phyloP scores from a whole-genome alignment of 352 stramenopile species.

The Phytophthora fragariae region DNA sequence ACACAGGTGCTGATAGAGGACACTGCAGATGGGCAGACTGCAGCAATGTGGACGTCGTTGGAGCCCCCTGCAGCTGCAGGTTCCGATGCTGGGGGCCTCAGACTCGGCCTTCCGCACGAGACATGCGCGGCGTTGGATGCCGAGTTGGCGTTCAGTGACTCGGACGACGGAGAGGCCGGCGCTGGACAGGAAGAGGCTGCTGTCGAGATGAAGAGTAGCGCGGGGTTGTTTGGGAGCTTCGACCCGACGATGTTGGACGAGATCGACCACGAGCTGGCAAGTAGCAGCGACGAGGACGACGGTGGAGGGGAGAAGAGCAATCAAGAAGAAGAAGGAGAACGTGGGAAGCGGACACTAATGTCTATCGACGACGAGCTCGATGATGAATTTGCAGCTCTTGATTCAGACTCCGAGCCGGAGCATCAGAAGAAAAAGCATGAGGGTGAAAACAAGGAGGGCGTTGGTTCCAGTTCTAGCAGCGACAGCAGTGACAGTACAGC shows the following conservation, averaged over 20 bases:
- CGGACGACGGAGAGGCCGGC: conserved; percentile 6
- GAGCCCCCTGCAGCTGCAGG: conserved; percentile 15
- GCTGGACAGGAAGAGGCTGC: neutral
- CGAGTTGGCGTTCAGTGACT: conserved; percentile 47
- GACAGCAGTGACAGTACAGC: conserved; percentile 42
- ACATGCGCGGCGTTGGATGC: conserved; percentile 47
- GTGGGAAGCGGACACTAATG: conserved; percentile 8
- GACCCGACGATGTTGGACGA: conserved; percentile 13
- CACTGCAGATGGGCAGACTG: neutral
- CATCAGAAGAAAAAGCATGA: conserved; percentile 1
- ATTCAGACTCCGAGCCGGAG: conserved; percentile 37
- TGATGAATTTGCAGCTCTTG: conserved; percentile 43
- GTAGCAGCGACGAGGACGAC: conserved; percentile 33
- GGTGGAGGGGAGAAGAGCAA: conserved; percentile 12
- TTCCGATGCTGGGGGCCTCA: neutral
- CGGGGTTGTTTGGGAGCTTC: conserved; percentile 1
- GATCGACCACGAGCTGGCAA: conserved; percentile 41
- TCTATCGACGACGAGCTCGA: conserved; percentile 54
- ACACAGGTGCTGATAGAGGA: conserved; percentile 1
- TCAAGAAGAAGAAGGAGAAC: conserved; percentile 27
- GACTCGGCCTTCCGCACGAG: conserved; percentile 18
- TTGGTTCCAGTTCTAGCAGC: conserved; percentile 39
- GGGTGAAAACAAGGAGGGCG: neutral
- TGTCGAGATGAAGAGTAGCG: neutral
- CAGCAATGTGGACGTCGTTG: neutral